Percentiles rank a stretch among this genome's conserved stretches.
These are phyloP conservation scores for Paramecium sexaurelia DNA, from an alignment of 73 alveolate species.

Conservation along the genomic window DNA sequence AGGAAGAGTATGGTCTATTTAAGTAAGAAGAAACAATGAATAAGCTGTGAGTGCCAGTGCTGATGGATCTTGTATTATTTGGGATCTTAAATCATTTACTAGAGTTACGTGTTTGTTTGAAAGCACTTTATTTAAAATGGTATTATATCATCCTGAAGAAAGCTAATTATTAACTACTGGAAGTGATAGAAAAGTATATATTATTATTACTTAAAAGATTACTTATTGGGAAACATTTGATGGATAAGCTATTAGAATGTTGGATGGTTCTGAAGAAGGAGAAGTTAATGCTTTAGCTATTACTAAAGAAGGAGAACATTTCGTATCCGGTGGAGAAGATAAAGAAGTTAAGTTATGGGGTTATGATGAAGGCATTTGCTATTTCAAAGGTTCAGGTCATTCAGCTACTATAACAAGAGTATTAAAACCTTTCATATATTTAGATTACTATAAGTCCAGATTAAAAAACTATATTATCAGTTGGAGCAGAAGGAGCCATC, in stretches of 20 bases:
- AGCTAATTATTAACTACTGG: conserved; percentile 96
- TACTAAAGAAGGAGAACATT: conserved; percentile 96
- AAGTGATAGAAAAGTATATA: neutral
- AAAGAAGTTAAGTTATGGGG: conserved; percentile 97
- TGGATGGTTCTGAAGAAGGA: conserved; percentile 99
- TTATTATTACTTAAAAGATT: conserved; percentile 15
- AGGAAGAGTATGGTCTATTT: conserved; percentile 94
- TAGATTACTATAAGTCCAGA: conserved; percentile 91
- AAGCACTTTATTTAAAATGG: conserved; percentile 98
- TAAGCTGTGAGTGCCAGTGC: conserved; percentile 98
- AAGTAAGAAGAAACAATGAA: conserved; percentile 82
- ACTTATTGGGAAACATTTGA: conserved; percentile 98
- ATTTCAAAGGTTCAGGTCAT: conserved; percentile 92
- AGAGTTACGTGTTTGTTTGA: conserved; percentile 97
- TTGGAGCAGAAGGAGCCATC: conserved; percentile 97
- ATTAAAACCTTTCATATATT: neutral
- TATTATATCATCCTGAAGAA: conserved; percentile 98
- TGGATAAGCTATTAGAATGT: conserved; percentile 96
- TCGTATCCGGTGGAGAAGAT: conserved; percentile 99
- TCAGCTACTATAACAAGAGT: conserved; percentile 90
- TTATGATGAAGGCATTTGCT: conserved; percentile 94
- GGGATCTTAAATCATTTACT: conserved; percentile 96
- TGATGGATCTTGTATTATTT: conserved; percentile 98
- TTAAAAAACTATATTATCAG: conserved; percentile 87
- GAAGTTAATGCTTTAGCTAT: conserved; percentile 98